A percentile compares a stretch with the other conserved stretches of the same genome.
These are phyloP conservation scores for Datura wrightii DNA, from an alignment of 257 asterid species.

Conservation along the genomic window DNA sequence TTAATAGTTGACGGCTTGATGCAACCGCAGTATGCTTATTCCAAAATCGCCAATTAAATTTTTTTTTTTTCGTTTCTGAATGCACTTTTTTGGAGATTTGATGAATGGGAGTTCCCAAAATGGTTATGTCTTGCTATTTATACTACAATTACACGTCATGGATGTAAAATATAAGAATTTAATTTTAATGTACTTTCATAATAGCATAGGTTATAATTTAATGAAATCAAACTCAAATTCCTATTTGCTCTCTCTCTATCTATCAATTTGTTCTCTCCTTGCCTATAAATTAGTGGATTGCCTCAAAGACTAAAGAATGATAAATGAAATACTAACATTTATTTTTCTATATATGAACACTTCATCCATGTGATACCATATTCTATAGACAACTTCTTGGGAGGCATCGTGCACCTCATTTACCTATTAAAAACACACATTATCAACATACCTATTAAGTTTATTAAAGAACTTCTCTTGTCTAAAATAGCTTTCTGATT, in stretches of 20 bases:
- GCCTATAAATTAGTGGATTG: slow-evolving; percentile 1
- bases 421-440: neutral
- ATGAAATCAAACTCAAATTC: neutral
- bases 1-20: too few relatives aligned
- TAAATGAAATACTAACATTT: neutral
- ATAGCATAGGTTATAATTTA: neutral
- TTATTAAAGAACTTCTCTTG: neutral
- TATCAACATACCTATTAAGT: neutral
- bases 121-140: too few relatives aligned
- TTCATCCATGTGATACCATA: neutral
- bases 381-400: neutral
- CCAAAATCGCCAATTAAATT: too few relatives aligned
- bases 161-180: neutral
- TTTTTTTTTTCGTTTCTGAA: too few relatives aligned
- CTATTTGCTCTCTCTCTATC: neutral
- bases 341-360: neutral
- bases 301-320: neutral
- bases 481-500: neutral
- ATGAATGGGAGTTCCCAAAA: too few relatives aligned
- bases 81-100: too few relatives aligned
- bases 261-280: neutral
- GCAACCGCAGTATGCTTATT: too few relatives aligned
- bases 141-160: neutral
- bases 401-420: neutral
- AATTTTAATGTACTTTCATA: neutral